Percentiles rank a stretch among this genome's conserved stretches.
These are phyloP conservation scores for Phytophthora boehmeriae DNA, from an alignment of 352 stramenopile genomes.

Conservation along the genomic window DNA sequence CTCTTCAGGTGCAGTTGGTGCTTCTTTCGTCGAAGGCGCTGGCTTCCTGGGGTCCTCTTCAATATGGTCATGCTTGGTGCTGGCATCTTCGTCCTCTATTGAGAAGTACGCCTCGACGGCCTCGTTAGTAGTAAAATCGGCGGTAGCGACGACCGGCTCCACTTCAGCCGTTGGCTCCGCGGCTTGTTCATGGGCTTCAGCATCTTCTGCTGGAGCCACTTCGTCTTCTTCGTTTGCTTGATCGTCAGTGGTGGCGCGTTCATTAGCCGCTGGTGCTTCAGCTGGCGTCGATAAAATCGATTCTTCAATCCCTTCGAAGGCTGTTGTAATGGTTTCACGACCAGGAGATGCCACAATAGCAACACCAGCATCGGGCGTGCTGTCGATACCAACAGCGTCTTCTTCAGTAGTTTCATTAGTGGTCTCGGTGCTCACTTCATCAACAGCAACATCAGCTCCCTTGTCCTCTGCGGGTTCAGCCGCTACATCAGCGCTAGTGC, in stretches of 20 bases:
- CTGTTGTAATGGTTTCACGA: conserved; percentile 10
- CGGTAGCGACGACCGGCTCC: conserved; percentile 14
- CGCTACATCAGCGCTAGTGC: background rate
- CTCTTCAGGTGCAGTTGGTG: conserved; percentile 14
- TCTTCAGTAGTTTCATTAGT: conserved; percentile 1
- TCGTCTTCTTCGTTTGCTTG: conserved; percentile 7
- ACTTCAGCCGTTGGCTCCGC: conserved; percentile 6
- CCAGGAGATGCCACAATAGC: background rate
- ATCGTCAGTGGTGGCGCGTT: background rate
- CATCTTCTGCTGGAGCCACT: background rate
- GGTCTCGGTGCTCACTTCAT: background rate
- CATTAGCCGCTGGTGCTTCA: background rate
- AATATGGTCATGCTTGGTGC: conserved; percentile 10
- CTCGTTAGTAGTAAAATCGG: conserved; percentile 32
- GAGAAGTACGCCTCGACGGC: conserved; percentile 8
- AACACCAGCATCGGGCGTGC: background rate
- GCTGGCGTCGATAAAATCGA: conserved; percentile 10
- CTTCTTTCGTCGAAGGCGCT: conserved; percentile 24
- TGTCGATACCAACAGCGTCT: conserved; percentile 1
- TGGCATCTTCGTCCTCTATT: background rate
- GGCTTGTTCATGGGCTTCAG: background rate
- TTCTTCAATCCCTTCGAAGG: conserved; percentile 11
- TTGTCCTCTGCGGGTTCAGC: background rate
- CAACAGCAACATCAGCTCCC: conserved; percentile 1
- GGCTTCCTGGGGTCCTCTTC: conserved; percentile 19